Base-by-base conservation (phyloP, 345 rosid genomes). In the Clausena lansium region DNA sequence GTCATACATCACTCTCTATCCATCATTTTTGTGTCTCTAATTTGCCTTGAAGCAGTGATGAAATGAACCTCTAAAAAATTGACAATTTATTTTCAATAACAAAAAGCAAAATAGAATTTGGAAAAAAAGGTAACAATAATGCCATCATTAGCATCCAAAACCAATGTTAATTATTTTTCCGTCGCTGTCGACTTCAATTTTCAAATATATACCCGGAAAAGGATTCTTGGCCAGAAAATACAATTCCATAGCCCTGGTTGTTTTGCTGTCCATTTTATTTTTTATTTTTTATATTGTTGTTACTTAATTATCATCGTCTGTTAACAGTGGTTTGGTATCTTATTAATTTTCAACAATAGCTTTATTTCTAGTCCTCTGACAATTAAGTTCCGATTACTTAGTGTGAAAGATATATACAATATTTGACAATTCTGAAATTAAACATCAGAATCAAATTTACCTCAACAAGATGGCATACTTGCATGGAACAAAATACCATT, bases 401-500 rank as follows among this genome's bases (percentile, higher is more conserved):
- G 70, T 47, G 69, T 75, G 77, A n/a, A 75, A 75, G 77, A 30
- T 19, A n/a, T n/a, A n/a, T n/a, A 41, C 47, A 11, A 20, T n/a
- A 22, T 35, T 63, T 32, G 47, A 63, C 13, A 45, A 74, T 74
- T 9, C 22, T 75, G 61, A 39, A 28, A 47, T 38, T 27, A 62
- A 35, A 20, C 7, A 22, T 64, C 27, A 30, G 20, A 41, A 10
- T 62, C 10, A 9, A 3, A 24, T 36, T 59, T 17, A 13, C 33
- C 64, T 19, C 41, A 61, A 17, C 10, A 28, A 28, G 32, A 36
- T 8, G 9, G 13, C 41, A 33, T 33, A 36, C 67, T 13, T 30
- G 41, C 24, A 17, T 64, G 39, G 41, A 2, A 17, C 13, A 64
- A 64, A 17, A 64, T 64, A 33, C 24, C 10, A 64, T 64, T 45